Evolutionary conservation across 2,329 filamentous ascomycete genomes (phyloP).

Genomic region (Scolecobasidium constrictum): DNA sequence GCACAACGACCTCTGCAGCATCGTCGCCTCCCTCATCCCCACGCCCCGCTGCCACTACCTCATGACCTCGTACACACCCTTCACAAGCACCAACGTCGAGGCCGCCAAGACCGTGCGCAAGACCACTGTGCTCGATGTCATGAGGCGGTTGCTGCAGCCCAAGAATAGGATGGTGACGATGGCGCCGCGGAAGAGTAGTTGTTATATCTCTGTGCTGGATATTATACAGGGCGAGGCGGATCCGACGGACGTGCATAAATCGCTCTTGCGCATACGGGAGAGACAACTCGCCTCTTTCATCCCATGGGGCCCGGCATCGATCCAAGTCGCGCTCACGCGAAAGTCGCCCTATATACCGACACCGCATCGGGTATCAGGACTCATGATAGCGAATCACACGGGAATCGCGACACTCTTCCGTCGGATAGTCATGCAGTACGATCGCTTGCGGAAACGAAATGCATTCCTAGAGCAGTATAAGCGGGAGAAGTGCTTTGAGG

Average conservation of each 20-base stretch:
- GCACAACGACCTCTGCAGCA: conserved; percentile 98
- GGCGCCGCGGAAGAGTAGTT: conserved; percentile 89
- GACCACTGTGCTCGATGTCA: conserved; percentile 94
- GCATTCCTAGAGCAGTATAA: conserved; percentile 96
- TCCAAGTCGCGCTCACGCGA: conserved; percentile 93
- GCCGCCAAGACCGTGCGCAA: conserved; percentile 96
- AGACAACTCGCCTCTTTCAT: conserved; percentile 91
- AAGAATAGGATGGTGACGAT: conserved; percentile 99
- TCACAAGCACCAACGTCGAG: conserved; percentile 91
- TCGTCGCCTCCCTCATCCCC: conserved; percentile 88
- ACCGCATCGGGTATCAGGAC: conserved; percentile 84
- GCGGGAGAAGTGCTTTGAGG: conserved; percentile 84
- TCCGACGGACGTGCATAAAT: conserved; percentile 95
- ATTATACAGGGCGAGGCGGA: conserved; percentile 99
- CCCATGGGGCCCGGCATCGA: conserved; percentile 94
- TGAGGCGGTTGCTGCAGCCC: conserved; percentile 87
- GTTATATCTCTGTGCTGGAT: conserved; percentile 97
- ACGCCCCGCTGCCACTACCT: conserved; percentile 96
- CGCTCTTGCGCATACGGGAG: conserved; percentile 87
- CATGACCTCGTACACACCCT: conserved; percentile 96
- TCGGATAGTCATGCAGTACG: conserved; percentile 84
- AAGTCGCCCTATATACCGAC: conserved; percentile 93
- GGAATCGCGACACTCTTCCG: conserved; percentile 96
- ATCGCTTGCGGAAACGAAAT: conserved; percentile 88
- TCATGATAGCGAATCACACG: conserved; percentile 98